Percentiles rank a stretch among this genome's conserved stretches.
These are phyloP conservation scores for Kwoniella heveanensis DNA, from an alignment of 768 basidiomycete genomes.

Conservation along the genomic window DNA sequence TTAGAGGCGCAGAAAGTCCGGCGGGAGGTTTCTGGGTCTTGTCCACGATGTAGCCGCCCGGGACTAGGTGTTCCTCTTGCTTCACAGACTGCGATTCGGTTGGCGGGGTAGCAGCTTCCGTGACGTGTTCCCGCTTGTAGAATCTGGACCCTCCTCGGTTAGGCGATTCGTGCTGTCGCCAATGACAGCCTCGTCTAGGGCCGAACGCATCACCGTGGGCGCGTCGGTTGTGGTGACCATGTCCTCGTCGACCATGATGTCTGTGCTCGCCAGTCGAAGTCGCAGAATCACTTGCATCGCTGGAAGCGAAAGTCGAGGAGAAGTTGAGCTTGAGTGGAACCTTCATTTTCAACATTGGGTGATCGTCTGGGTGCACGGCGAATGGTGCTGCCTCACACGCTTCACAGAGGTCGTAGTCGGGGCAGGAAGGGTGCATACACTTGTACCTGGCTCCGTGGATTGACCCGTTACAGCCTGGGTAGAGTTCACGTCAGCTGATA, in stretches of 20 bases:
- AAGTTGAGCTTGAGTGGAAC: constrained; percentile 33
- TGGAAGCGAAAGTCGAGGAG: constrained; percentile 21
- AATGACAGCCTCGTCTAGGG: constrained; percentile 19
- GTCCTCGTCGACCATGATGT: constrained; percentile 10
- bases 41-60: constrained; percentile 25
- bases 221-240: constrained; percentile 8
- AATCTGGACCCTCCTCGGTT: constrained; percentile 6
- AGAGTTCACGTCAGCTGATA: constrained; percentile 7
- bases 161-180: constrained; percentile 24
- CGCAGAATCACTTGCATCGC: constrained; percentile 10
- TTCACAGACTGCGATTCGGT: neutral
- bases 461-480: constrained; percentile 38
- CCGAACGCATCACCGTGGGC: constrained; percentile 28
- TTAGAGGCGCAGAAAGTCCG: constrained; percentile 25
- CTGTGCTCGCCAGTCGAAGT: neutral
- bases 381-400: constrained; percentile 50
- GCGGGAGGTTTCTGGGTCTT: constrained; percentile 15
- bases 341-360: constrained; percentile 56
- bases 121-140: constrained; percentile 8
- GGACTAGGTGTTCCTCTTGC: constrained; percentile 14
- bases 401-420: constrained; percentile 56
- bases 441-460: constrained; percentile 52
- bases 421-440: constrained; percentile 56
- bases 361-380: constrained; percentile 44
- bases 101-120: neutral